Evolutionary conservation across 1,284 basidiomycete genomes (phyloP).

Genomic region (Ganoderma lingzhi): DNA sequence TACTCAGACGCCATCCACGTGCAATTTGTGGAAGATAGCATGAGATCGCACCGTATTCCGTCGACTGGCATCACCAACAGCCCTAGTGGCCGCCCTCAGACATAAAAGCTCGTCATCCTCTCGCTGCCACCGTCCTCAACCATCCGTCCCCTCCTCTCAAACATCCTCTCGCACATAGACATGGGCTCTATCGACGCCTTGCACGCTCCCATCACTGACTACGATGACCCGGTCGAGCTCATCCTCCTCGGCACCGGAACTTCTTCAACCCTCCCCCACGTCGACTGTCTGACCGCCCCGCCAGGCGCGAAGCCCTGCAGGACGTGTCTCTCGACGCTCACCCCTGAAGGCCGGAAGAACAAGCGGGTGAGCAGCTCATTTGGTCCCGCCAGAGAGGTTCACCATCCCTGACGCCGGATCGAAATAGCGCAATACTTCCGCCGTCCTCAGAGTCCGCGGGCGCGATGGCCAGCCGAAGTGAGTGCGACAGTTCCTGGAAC

Average conservation of each 20-base stretch:
- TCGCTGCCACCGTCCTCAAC: background rate
- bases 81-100: conserved; percentile 2
- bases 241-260: conserved; percentile 81
- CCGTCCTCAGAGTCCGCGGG: conserved; percentile 61
- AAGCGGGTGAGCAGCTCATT: conserved; percentile 48
- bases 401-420: conserved; percentile 4
- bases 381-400: background rate
- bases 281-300: conserved; percentile 70
- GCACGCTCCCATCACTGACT: conserved; percentile 11
- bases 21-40: conserved; percentile 15
- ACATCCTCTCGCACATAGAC: conserved; percentile 9
- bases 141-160: conserved; percentile 10
- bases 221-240: conserved; percentile 53
- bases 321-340: conserved; percentile 74
- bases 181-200: conserved; percentile 38
- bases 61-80: background rate
- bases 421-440: conserved; percentile 72
- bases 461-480: conserved; percentile 61
- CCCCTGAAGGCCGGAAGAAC: conserved; percentile 75
- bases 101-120: conserved; percentile 23
- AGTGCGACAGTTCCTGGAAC: conserved; percentile 39
- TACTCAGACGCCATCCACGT: conserved; percentile 26
- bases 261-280: conserved; percentile 71
- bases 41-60: conserved; percentile 24
- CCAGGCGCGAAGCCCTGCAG: conserved; percentile 57